A percentile compares a stretch with the other conserved stretches of the same genome.
Evolutionary conservation across 345 rosid species (phyloP).

Genomic region (Microcos paniculata): DNA sequence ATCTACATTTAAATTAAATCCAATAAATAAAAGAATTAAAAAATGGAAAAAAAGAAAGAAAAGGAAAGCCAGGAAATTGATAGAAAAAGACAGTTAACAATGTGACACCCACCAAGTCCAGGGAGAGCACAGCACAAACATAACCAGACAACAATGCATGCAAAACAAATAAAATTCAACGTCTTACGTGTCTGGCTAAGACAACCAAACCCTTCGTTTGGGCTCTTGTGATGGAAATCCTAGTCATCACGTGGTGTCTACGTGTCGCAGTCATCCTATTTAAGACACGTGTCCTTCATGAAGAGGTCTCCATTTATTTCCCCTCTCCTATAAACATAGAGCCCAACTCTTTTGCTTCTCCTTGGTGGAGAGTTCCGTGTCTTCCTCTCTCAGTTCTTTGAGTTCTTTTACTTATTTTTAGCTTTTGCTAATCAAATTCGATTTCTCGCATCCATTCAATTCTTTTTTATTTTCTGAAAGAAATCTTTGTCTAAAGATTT

Average conservation of each 20-base stretch:
- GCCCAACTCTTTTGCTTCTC: neutral
- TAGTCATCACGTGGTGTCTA: constrained; percentile 14
- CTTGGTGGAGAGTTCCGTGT: neutral
- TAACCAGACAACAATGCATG: neutral
- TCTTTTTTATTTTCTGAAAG: neutral
- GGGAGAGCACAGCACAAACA: no score
- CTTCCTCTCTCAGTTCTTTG: neutral
- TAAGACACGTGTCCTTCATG: constrained; percentile 18
- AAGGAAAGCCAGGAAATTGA: no score
- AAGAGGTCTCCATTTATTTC: neutral
- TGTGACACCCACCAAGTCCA: no score
- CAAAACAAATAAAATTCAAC: neutral
- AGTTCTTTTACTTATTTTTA: neutral
- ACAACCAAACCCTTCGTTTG: neutral
- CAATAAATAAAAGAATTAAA: no score
- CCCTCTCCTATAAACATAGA: neutral
- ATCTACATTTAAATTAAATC: no score
- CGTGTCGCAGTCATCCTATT: constrained; percentile 1
- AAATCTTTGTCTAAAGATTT: neutral
- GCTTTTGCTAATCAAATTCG: neutral
- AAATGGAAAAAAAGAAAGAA: no score
- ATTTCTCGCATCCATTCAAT: neutral
- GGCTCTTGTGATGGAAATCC: neutral
- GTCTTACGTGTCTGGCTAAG: neutral
- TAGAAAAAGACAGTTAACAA: no score